Percentiles rank a stretch among this genome's conserved stretches.
Conservation (phyloP, 192 early-diverging fungal species). For the Linnemannia hyalina region DNA sequence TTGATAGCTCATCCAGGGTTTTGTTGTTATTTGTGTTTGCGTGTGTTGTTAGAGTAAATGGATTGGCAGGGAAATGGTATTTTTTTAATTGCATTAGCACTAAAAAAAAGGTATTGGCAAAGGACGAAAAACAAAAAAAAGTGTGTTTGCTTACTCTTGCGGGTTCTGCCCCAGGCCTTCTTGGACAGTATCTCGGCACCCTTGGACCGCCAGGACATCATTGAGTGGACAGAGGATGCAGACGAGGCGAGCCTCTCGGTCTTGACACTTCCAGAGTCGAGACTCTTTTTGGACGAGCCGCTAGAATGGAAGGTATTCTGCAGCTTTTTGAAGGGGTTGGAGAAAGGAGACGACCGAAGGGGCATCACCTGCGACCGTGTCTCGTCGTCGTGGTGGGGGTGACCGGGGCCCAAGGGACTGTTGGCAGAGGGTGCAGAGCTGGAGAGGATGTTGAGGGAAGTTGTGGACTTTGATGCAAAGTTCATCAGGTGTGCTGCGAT, state of each 20-base stretch:
- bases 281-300: slow-evolving; percentile 18
- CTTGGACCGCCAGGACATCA: slow-evolving; percentile 56
- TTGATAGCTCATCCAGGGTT: background rate
- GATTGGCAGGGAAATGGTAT: background rate
- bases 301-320: slow-evolving; percentile 29
- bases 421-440: slow-evolving; percentile 35
- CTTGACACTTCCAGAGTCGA: background rate
- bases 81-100: slow-evolving; percentile 29
- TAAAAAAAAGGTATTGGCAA: background rate
- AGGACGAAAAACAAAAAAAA: slow-evolving; percentile 9
- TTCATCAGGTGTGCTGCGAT: slow-evolving; percentile 47
- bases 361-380: slow-evolving; percentile 21
- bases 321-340: slow-evolving; percentile 54
- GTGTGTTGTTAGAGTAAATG: background rate
- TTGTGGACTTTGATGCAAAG: slow-evolving; percentile 39
- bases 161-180: slow-evolving; percentile 45
- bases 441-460: slow-evolving; percentile 44
- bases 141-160: slow-evolving; percentile 40
- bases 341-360: slow-evolving; percentile 34
- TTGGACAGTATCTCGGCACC: slow-evolving; percentile 52
- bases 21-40: background rate
- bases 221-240: slow-evolving; percentile 43
- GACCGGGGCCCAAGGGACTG: slow-evolving; percentile 11
- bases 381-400: slow-evolving; percentile 15
- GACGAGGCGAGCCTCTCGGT: slow-evolving; percentile 32